Conservation (phyloP, 495 filamentous ascomycete genomes). For the Mytilinidion resinicola region DNA sequence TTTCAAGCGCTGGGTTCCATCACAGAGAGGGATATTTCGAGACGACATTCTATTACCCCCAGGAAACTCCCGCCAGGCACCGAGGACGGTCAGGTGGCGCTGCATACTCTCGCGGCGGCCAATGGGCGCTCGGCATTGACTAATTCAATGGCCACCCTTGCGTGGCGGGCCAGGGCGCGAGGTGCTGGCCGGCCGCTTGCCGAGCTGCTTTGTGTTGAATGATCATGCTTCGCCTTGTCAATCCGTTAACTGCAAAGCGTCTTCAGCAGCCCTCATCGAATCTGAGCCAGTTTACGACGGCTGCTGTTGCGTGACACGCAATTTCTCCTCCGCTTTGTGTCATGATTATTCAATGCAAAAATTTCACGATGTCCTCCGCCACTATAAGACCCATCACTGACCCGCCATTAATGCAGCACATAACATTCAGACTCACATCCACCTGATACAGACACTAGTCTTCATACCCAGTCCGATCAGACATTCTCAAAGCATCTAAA, state of each 20-base stretch:
- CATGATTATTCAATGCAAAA: conserved; percentile 1
- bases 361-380: conserved; percentile 1
- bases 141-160: too few species aligned
- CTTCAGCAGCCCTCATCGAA: not conserved
- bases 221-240: too few species aligned
- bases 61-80: conserved; percentile 30
- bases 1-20: too few species aligned
- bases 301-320: conserved; percentile 6
- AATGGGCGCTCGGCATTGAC: too few species aligned
- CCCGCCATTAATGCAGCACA: not conserved
- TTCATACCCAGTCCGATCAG: not conserved
- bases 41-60: conserved; percentile 23
- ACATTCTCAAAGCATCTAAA: not conserved
- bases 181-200: too few species aligned
- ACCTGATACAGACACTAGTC: not conserved
- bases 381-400: conserved; percentile 10
- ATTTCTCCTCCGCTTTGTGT: conserved; percentile 11
- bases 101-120: too few species aligned
- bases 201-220: not conserved
- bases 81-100: conserved; percentile 15
- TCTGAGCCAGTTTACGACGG: not conserved
- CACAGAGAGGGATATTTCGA: too few species aligned
- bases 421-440: not conserved
- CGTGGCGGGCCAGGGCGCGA: too few species aligned
- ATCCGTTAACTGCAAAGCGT: conserved; percentile 33